Conservation (phyloP, 2,329 filamentous ascomycete genomes). For the Clarireedia paspali region DNA sequence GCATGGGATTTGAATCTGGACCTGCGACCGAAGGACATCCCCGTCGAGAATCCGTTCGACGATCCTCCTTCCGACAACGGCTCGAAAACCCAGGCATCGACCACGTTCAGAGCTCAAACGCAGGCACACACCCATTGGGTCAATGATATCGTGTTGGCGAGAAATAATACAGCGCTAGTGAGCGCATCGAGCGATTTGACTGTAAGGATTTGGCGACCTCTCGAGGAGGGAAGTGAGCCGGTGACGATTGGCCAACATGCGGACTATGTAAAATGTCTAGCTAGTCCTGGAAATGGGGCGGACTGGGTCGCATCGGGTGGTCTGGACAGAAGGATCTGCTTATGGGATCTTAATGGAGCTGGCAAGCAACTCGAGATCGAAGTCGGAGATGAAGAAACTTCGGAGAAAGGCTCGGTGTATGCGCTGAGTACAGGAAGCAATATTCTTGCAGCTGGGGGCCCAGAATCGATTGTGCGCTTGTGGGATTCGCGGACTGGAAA, state of each 20-base stretch:
- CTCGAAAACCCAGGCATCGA: constrained; percentile 38
- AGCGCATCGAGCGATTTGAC: constrained; percentile 69
- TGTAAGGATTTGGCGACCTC: constrained; percentile 72
- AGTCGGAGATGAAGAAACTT: constrained; percentile 71
- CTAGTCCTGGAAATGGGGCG: constrained; percentile 61
- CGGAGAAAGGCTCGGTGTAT: constrained; percentile 92
- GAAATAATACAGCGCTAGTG: constrained; percentile 57
- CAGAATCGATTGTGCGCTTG: constrained; percentile 84
- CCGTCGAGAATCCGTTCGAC: constrained; percentile 26
- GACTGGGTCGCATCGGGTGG: constrained; percentile 93
- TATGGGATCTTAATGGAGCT: constrained; percentile 87
- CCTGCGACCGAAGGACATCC: constrained; percentile 33
- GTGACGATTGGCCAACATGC: constrained; percentile 84
- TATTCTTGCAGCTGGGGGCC: constrained; percentile 84
- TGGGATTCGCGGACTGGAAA: constrained; percentile 89
- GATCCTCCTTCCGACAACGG: constrained; percentile 23
- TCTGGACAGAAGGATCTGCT: constrained; percentile 80
- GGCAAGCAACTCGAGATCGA: constrained; percentile 85
- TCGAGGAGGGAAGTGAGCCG: constrained; percentile 54
- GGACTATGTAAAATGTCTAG: constrained; percentile 94
- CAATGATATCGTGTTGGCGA: constrained; percentile 63
- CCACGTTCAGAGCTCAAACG: constrained; percentile 52
- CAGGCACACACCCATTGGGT: constrained; percentile 75
- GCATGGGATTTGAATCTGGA: constrained; percentile 85
- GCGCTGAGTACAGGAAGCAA: constrained; percentile 73